A percentile compares a stretch with the other conserved stretches of the same genome.
These are phyloP conservation scores for Myriosclerotinia duriaeana DNA, from an alignment of 2,329 filamentous ascomycete genomes.

Conservation along the genomic window DNA sequence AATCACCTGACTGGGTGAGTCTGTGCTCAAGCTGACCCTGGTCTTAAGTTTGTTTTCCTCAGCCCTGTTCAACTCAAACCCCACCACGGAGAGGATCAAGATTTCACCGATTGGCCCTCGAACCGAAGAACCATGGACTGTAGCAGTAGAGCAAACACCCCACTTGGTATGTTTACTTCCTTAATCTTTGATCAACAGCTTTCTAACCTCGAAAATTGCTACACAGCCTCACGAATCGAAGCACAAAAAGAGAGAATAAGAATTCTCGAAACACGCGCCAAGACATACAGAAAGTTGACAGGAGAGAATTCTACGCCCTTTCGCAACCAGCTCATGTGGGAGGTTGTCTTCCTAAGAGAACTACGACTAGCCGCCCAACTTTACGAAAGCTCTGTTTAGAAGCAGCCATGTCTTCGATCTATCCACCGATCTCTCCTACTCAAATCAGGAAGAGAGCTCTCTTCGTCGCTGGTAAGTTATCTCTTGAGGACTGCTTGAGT, in stretches of 20 bases:
- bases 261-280: background rate
- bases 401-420: constrained; percentile 7
- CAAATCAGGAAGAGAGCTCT: constrained; percentile 29
- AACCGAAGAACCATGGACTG: background rate
- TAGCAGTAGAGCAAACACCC: background rate
- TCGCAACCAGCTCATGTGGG: background rate
- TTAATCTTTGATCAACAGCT: background rate
- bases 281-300: background rate
- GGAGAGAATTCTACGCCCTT: background rate
- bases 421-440: constrained; percentile 23
- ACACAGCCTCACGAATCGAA: background rate
- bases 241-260: background rate
- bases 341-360: background rate
- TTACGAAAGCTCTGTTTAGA: too few relatives aligned
- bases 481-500: background rate
- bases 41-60: background rate
- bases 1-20: background rate
- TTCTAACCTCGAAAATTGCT: constrained; percentile 12
- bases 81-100: background rate
- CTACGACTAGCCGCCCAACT: too few relatives aligned
- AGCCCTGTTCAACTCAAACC: background rate
- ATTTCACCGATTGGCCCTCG: background rate
- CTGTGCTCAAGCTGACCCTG: background rate
- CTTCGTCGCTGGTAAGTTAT: constrained; percentile 29
- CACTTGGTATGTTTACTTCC: constrained; percentile 1